phyloP scores from a whole-genome alignment of 208 protist genomes.

The Herpetomonas samuelpessoai region DNA sequence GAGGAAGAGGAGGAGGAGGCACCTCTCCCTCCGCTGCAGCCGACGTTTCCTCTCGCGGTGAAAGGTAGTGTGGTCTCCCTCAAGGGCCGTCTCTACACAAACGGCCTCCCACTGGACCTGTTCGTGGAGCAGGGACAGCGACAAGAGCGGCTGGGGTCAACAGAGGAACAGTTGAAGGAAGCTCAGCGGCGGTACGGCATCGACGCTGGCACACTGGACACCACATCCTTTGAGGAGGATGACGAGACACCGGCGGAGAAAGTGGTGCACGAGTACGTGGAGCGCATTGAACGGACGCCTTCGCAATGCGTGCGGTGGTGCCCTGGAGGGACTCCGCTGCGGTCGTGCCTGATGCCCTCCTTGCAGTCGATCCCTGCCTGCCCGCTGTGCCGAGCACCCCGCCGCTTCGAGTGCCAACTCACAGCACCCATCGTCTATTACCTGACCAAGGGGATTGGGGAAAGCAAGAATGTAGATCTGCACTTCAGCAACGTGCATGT shows the following conservation, averaged over 20 bases:
- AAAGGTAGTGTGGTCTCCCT: conserved; percentile 26
- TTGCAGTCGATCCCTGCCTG: conserved; percentile 43
- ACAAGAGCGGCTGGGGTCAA: conserved; percentile 26
- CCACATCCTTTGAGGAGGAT: conserved; percentile 64
- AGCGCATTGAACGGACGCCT: conserved; percentile 53
- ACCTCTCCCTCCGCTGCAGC: not conserved
- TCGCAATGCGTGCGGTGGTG: conserved; percentile 89
- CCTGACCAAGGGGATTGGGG: conserved; percentile 57
- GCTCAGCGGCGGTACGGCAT: conserved; percentile 46
- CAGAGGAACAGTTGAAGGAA: conserved; percentile 56
- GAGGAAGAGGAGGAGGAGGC: conserved; percentile 1
- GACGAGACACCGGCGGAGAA: conserved; percentile 65
- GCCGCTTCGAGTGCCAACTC: conserved; percentile 81
- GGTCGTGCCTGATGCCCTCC: conserved; percentile 27
- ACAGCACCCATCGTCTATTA: conserved; percentile 80
- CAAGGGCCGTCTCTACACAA: conserved; percentile 40
- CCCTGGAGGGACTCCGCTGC: conserved; percentile 58
- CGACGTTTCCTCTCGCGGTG: conserved; percentile 27
- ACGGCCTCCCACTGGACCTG: conserved; percentile 55
- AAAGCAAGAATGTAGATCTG: conserved; percentile 49
- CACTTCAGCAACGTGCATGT: conserved; percentile 85
- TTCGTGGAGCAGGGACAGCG: conserved; percentile 51
- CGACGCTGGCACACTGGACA: conserved; percentile 49
- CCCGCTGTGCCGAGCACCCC: conserved; percentile 40
- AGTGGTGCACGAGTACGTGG: conserved; percentile 73